These are phyloP conservation scores for Gossypium turneri DNA, from an alignment of 345 rosid species.

Conservation along the genomic window DNA sequence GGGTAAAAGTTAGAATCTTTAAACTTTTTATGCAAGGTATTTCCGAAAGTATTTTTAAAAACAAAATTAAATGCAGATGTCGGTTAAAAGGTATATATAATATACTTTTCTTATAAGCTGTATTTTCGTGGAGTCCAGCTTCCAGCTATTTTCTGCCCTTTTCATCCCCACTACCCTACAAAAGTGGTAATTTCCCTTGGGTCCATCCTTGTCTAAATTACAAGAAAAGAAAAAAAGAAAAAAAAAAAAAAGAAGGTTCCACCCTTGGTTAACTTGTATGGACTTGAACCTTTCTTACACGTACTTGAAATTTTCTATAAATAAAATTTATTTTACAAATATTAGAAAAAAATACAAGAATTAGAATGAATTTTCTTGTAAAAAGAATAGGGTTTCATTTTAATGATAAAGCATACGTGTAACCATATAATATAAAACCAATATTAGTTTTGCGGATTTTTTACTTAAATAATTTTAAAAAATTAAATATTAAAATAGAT, in stretches of 20 bases:
- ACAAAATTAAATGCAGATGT: background rate
- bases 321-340: too few species aligned
- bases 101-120: background rate
- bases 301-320: background rate
- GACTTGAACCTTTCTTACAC: background rate
- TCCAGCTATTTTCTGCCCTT: conserved; percentile 20
- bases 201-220: background rate
- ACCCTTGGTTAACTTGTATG: background rate
- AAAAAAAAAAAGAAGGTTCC: background rate
- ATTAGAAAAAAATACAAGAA: background rate
- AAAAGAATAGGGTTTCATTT: background rate
- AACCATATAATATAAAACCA: background rate
- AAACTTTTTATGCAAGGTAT: background rate
- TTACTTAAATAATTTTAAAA: too few species aligned
- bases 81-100: background rate
- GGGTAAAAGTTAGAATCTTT: background rate
- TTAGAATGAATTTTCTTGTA: too few species aligned
- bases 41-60: background rate
- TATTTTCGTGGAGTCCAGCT: conserved; percentile 23
- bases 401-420: background rate
- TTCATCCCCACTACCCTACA: background rate
- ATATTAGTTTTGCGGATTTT: background rate
- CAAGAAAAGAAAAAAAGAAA: background rate
- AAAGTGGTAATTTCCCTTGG: background rate
- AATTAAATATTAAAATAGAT: too few species aligned